phyloP scores from a whole-genome alignment of 73 alveolate genomes.

The Paraurostyla sp. region DNA sequence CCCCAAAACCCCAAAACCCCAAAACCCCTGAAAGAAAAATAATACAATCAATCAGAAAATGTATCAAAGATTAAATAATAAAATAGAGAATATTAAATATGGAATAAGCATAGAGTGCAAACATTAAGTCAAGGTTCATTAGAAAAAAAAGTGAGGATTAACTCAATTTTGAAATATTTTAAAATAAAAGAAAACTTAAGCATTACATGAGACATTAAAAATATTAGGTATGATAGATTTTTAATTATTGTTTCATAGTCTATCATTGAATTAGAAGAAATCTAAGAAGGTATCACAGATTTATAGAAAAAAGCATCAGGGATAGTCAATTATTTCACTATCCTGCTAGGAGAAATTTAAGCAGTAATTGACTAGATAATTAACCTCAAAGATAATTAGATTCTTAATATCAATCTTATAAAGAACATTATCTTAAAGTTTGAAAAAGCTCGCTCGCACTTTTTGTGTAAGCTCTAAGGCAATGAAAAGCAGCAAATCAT shows the following conservation, averaged over 20 bases:
- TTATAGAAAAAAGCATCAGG: neutral
- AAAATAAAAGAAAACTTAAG: neutral
- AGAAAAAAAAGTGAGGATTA: constrained; percentile 6
- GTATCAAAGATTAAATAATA: too few species aligned
- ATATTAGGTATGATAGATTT: neutral
- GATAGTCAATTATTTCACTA: neutral
- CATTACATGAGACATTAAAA: neutral
- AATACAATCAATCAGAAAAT: too few species aligned
- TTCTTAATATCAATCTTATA: neutral
- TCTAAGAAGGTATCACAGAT: neutral
- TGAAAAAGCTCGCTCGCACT: constrained; percentile 4
- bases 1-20: too few species aligned
- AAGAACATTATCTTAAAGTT: constrained; percentile 11
- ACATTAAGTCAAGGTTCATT: neutral
- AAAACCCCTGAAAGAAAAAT: too few species aligned
- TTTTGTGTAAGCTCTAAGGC: neutral
- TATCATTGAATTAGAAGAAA: neutral
- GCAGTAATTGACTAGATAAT: neutral
- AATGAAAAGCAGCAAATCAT: constrained; percentile 9
- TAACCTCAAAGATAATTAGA: neutral
- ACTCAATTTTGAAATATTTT: neutral
- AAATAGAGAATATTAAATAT: neutral
- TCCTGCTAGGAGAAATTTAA: neutral
- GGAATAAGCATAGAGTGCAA: neutral
- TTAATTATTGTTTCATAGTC: neutral